Evolutionary conservation across 2,329 filamentous ascomycete genomes (phyloP).

Genomic region (Ustulina deusta): DNA sequence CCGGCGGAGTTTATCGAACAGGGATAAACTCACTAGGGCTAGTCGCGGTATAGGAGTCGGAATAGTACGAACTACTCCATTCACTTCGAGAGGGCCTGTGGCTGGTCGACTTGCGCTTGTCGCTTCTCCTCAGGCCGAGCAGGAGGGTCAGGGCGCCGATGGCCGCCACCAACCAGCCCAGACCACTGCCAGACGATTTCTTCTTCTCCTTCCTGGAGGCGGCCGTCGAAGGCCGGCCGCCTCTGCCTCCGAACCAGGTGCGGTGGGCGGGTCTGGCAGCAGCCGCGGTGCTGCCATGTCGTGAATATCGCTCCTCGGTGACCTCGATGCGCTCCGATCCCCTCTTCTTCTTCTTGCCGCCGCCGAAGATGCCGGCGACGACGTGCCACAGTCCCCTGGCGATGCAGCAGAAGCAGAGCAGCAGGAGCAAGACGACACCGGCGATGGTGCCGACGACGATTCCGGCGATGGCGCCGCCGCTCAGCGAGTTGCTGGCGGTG

Average conservation of each 20-base stretch:
- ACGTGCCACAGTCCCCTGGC: constrained; percentile 71
- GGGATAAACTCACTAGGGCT: constrained; percentile 63
- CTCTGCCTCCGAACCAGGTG: constrained; percentile 68
- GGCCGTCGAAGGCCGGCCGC: constrained; percentile 56
- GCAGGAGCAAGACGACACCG: constrained; percentile 73
- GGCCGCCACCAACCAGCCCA: constrained; percentile 66
- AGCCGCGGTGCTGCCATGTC: constrained; percentile 59
- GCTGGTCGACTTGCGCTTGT: constrained; percentile 59
- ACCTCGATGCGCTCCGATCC: constrained; percentile 68
- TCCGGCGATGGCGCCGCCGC: constrained; percentile 80
- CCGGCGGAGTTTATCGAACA: constrained; percentile 41
- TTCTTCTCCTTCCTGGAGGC: constrained; percentile 64
- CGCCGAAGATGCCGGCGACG: constrained; percentile 69
- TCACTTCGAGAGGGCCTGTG: constrained; percentile 58
- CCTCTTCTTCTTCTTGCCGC: constrained; percentile 64
- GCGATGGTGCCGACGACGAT: constrained; percentile 81
- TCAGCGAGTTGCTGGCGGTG: constrained; percentile 63
- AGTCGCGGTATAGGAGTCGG: constrained; percentile 65
- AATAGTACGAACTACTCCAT: constrained; percentile 64
- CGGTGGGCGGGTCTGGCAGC: constrained; percentile 63
- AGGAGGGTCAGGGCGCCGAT: constrained; percentile 65
- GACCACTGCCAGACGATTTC: constrained; percentile 62
- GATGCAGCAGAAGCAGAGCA: constrained; percentile 81
- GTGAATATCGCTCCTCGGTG: constrained; percentile 71
- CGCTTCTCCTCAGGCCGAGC: constrained; percentile 64